These are phyloP conservation scores for Rubus parviflorus DNA, from an alignment of 306 rosid species.

Conservation along the genomic window DNA sequence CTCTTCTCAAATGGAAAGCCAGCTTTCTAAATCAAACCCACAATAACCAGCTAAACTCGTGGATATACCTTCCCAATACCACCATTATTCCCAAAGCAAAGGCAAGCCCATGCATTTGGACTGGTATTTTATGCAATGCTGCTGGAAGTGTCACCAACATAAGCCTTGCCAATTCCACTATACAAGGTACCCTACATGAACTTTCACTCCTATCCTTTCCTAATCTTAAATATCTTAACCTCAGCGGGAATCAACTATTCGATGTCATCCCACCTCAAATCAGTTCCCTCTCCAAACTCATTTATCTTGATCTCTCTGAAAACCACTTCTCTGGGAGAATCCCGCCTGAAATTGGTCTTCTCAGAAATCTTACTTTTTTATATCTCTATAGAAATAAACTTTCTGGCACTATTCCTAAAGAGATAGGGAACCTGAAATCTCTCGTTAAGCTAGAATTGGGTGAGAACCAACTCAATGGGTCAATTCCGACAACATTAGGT, in stretches of 20 bases:
- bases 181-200: not conserved
- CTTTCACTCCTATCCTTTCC: not conserved
- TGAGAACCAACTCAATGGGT: not conserved
- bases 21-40: not conserved
- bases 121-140: not conserved
- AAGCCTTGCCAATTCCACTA: not conserved
- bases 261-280: not conserved
- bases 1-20: no score
- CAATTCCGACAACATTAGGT: not conserved
- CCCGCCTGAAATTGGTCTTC: not conserved
- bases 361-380: not conserved
- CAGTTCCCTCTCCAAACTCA: conserved; percentile 8
- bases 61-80: no score
- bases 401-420: not conserved
- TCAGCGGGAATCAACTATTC: not conserved
- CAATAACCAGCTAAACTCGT: not conserved
- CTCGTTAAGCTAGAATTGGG: not conserved
- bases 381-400: not conserved
- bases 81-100: not conserved
- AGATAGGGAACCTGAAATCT: not conserved
- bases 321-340: not conserved
- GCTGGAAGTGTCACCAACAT: not conserved
- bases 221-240: not conserved
- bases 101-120: not conserved
- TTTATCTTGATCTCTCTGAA: not conserved